Evolutionary conservation across 352 stramenopile genomes (phyloP).

Genomic region (Pythium biforme): DNA sequence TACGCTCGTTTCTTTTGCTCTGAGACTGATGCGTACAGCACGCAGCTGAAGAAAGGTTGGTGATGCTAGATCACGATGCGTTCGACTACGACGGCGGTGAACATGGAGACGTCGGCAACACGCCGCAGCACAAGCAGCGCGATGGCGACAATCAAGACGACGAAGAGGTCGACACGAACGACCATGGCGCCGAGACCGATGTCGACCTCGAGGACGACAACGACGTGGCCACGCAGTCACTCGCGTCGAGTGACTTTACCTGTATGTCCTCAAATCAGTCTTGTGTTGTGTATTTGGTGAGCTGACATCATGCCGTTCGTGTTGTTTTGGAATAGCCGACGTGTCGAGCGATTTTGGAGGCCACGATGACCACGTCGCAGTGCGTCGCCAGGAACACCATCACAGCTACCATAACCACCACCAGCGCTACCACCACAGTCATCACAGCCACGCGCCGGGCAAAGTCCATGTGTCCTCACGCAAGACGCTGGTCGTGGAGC

Average conservation of each 20-base stretch:
- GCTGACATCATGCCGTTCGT: background rate
- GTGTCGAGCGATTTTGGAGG: conserved; percentile 20
- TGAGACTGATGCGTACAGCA: too few species aligned
- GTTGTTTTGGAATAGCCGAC: conserved; percentile 4
- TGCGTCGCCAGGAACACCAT: background rate
- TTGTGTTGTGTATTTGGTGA: background rate
- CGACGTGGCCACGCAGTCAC: conserved; percentile 8
- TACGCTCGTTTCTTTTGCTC: conserved; percentile 12
- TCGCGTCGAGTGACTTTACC: conserved; percentile 13
- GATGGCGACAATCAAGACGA: conserved; percentile 6
- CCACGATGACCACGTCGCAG: background rate
- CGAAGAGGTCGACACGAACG: background rate
- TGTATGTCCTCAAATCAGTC: background rate
- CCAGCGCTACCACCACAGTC: background rate
- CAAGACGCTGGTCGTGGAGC: conserved; percentile 24
- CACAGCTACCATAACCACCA: background rate
- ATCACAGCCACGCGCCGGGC: background rate
- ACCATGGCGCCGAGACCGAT: background rate
- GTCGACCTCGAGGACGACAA: conserved; percentile 1
- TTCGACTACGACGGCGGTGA: conserved; percentile 10
- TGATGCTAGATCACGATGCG: conserved; percentile 18
- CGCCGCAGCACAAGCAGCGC: background rate
- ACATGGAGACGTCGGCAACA: background rate
- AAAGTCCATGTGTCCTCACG: conserved; percentile 20
- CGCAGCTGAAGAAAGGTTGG: too few species aligned